These are phyloP conservation scores for Globisporangium spinosum DNA, from an alignment of 352 stramenopile species.

Conservation along the genomic window DNA sequence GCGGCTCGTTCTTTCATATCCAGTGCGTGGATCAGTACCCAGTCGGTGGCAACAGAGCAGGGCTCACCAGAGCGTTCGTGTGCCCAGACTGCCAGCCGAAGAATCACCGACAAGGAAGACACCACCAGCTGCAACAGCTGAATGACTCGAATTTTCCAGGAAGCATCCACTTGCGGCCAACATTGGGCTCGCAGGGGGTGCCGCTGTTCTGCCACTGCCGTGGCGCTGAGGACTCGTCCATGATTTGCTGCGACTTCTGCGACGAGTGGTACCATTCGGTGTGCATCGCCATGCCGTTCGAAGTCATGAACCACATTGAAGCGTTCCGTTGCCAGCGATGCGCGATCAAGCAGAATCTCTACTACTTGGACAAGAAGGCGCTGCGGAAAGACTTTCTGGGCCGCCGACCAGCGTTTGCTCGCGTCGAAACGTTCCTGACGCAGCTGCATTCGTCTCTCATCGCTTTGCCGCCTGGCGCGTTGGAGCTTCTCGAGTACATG, in stretches of 20 bases:
- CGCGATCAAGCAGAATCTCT: conserved; percentile 57
- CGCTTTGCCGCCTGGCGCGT: conserved; percentile 43
- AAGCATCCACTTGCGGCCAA: conserved; percentile 16
- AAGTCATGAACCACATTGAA: conserved; percentile 59
- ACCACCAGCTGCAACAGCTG: conserved; percentile 4
- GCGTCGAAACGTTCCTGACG: conserved; percentile 49
- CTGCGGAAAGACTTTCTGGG: conserved; percentile 41
- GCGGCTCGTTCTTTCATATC: conserved; percentile 50
- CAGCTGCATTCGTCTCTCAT: conserved; percentile 58
- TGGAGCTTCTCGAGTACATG: conserved; percentile 53
- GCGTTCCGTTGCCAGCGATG: conserved; percentile 72
- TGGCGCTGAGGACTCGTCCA: conserved; percentile 53
- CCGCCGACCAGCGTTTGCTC: conserved; percentile 41
- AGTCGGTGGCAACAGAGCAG: background rate
- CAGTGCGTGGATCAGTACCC: conserved; percentile 37
- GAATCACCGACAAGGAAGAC: background rate
- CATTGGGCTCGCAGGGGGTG: conserved; percentile 20
- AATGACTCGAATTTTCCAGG: conserved; percentile 3
- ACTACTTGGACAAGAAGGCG: conserved; percentile 65
- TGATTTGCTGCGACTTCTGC: conserved; percentile 88
- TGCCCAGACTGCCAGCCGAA: conserved; percentile 23
- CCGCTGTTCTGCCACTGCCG: conserved; percentile 74
- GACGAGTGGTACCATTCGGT: conserved; percentile 83
- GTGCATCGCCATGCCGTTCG: conserved; percentile 60
- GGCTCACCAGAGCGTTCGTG: conserved; percentile 16